A percentile compares a stretch with the other conserved stretches of the same genome.
These are phyloP conservation scores for Alternaria ventricosa DNA, from an alignment of 2,329 filamentous ascomycete genomes.

Conservation along the genomic window DNA sequence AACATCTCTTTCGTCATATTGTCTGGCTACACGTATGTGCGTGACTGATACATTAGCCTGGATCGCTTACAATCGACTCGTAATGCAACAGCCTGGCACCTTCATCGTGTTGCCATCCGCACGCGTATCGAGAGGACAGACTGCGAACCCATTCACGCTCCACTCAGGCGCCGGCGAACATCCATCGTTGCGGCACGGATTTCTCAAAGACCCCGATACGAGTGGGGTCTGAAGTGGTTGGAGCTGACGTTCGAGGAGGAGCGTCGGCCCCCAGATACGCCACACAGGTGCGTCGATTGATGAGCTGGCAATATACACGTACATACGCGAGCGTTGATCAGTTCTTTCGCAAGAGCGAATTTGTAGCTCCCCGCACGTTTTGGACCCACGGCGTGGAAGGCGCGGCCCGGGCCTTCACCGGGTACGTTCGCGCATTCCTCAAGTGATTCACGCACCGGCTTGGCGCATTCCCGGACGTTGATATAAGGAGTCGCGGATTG, in stretches of 20 bases:
- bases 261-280: neutral
- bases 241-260: neutral
- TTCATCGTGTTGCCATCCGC: neutral
- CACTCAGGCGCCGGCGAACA: accelerated
- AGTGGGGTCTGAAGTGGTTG: neutral
- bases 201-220: neutral
- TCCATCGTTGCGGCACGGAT: neutral
- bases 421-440: neutral
- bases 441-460: neutral
- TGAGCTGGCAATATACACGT: neutral
- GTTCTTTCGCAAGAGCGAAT: neutral
- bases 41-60: neutral
- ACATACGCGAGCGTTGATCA: neutral
- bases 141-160: neutral
- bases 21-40: neutral
- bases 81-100: neutral
- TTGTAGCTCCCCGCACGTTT: neutral
- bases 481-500: neutral
- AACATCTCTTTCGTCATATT: neutral
- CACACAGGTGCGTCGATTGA: neutral
- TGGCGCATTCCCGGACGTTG: neutral
- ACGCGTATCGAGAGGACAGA: neutral
- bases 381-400: neutral
- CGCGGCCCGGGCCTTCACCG: neutral
- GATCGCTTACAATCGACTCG: neutral